These are phyloP conservation scores for Sphenostylis stenocarpa DNA, from an alignment of 306 rosid species.

Conservation along the genomic window DNA sequence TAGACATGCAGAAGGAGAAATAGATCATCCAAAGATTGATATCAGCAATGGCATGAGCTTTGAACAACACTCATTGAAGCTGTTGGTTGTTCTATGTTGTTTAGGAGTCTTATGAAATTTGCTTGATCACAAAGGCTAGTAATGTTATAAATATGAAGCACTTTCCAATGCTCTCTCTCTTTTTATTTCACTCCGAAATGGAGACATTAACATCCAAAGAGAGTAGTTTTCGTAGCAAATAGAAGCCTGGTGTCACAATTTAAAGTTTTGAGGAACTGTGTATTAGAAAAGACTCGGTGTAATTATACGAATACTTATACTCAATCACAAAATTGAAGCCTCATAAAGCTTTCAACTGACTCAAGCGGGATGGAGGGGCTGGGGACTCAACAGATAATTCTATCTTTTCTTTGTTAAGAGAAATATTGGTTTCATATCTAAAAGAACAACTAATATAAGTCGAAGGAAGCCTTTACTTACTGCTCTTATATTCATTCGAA, in stretches of 20 bases:
- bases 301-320: background rate
- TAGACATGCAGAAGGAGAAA: background rate
- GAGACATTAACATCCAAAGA: background rate
- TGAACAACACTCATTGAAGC: slow-evolving; percentile 8
- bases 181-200: background rate
- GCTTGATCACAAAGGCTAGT: background rate
- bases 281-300: slow-evolving; percentile 3
- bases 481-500: slow-evolving; percentile 80
- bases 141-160: slow-evolving; percentile 8
- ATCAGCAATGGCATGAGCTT: slow-evolving; percentile 7
- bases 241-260: background rate
- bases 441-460: slow-evolving; percentile 10
- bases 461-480: slow-evolving; percentile 49
- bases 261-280: background rate
- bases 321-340: slow-evolving; percentile 16
- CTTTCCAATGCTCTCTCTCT: background rate
- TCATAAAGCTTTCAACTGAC: slow-evolving; percentile 13
- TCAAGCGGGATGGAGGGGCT: background rate
- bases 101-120: background rate
- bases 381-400: background rate
- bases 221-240: background rate
- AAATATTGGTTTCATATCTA: background rate
- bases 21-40: slow-evolving; percentile 1
- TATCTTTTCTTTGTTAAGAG: background rate
- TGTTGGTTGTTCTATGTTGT: background rate